Evolutionary conservation across 345 rosid genomes (phyloP), one percentile per base, ranked within the genome.

Genomic region (Bruguiera parviflora): DNA sequence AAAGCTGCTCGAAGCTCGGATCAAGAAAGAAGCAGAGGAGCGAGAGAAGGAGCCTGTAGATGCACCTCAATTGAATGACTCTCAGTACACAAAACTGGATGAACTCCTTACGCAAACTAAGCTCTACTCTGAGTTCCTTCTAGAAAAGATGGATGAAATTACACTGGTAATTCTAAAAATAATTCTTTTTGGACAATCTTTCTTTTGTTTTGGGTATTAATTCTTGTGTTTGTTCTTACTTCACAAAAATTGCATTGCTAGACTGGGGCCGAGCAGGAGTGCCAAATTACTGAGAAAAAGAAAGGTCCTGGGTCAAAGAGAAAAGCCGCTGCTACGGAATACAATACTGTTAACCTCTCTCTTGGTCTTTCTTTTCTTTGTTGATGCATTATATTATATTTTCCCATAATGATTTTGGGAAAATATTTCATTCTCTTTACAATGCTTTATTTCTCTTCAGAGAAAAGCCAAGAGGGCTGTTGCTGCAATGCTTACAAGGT

Each of bases 71-170:
- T 65, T 92, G 65, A 73, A 86, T 70, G 92, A 83, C 33, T 58
- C 69, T 29, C 94, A 95, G 81, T 86, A 74, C 69, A 86, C 86
- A 16, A 87, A 73, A 74, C 68, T 92, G 72, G 94, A 95, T 64
- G 96, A 90, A 77, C 97, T 95, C 71, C 80, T 92, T 75, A 87
- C 96, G 1, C 96, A 90, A 79, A 86, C 98, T 22, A 85, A 90
- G 79, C 72, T 90, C 47, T 95, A 86, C 73, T 68, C 98, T 4
- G 91, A 92, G 82, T 90, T 92, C 69, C 83, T 95, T 69, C 81
- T 88, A 71, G 99, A 95, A 78, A 87, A 90, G 78, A 95, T 95
- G 91, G 98, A 90, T 20, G 86, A 88, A 72, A 90, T 90, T 37
- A 85, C 93, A 24, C 59, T 63, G 39, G 98, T 95, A 88, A 21